Percentiles rank a stretch among this genome's conserved stretches.
Evolutionary conservation across 2,329 filamentous ascomycete species (phyloP).

Genomic region (Orbilia brochopaga): DNA sequence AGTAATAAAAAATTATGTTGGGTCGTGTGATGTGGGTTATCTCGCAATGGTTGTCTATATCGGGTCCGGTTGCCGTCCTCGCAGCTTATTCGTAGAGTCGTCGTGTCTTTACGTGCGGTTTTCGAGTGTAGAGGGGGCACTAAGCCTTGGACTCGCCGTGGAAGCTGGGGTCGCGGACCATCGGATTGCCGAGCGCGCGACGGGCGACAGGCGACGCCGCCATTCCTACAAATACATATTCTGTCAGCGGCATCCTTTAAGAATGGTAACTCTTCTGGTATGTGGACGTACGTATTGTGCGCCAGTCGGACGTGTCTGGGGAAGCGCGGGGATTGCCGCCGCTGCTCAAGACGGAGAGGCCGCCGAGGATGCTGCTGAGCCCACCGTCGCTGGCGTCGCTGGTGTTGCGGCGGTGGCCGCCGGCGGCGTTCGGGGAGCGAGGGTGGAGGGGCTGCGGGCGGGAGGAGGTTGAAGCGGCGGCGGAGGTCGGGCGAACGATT

Average conservation of each 20-base stretch:
- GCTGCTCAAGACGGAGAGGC: constrained; percentile 27
- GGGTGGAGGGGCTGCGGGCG: constrained; percentile 34
- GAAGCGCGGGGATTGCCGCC: constrained; percentile 25
- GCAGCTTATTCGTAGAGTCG: too few species aligned
- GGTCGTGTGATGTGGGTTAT: constrained; percentile 8
- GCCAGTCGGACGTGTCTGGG: constrained; percentile 43
- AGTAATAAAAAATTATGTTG: too few species aligned
- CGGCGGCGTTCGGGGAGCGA: constrained; percentile 33
- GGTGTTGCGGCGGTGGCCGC: constrained; percentile 33
- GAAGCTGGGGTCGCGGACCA: constrained; percentile 50
- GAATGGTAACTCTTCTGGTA: not conserved
- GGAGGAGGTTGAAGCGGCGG: constrained; percentile 35
- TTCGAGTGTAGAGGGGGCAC: constrained; percentile 3
- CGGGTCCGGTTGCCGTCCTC: too few species aligned
- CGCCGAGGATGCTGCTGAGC: constrained; percentile 37
- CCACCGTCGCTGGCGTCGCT: constrained; percentile 46
- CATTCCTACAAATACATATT: constrained; percentile 19
- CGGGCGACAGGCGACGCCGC: constrained; percentile 45
- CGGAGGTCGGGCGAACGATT: constrained; percentile 47
- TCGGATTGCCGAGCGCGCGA: constrained; percentile 35
- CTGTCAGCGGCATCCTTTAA: constrained; percentile 13
- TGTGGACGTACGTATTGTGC: constrained; percentile 37
- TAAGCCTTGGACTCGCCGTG: constrained; percentile 41
- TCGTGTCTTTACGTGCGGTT: not conserved
- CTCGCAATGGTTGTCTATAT: constrained; percentile 6